Conservation (phyloP, 371 early-diverging fungal species). For the Nosema muscidifuracis region DNA sequence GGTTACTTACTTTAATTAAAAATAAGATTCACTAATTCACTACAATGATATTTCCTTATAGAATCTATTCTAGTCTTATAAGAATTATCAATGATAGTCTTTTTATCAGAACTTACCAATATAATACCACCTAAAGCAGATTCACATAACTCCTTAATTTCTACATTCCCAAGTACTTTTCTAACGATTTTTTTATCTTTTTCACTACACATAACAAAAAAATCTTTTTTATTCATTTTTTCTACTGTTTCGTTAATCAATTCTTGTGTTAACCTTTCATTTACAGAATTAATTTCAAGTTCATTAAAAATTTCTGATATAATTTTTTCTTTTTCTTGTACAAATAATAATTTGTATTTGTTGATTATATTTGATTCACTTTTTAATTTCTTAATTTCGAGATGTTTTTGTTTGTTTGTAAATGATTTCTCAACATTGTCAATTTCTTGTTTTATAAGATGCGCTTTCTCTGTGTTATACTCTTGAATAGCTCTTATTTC, state of each 20-base stretch:
- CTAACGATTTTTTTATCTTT: slow-evolving; percentile 23
- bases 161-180: slow-evolving; percentile 8
- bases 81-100: slow-evolving; percentile 56
- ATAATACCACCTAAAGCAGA: slow-evolving; percentile 57
- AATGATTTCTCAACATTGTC: slow-evolving; percentile 35
- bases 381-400: slow-evolving; percentile 41
- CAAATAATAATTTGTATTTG: slow-evolving; percentile 35
- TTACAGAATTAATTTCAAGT: slow-evolving; percentile 7
- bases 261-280: slow-evolving; percentile 10
- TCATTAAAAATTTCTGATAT: slow-evolving; percentile 35
- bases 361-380: slow-evolving; percentile 44
- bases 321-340: slow-evolving; percentile 45
- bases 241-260: slow-evolving; percentile 39
- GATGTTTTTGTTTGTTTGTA: slow-evolving; percentile 44
- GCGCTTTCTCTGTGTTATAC: slow-evolving; percentile 56
- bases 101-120: slow-evolving; percentile 44
- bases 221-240: slow-evolving; percentile 32
- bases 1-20: background rate
- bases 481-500: slow-evolving; percentile 58
- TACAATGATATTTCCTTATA: background rate
- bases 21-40: background rate
- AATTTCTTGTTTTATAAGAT: slow-evolving; percentile 36
- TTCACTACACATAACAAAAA: slow-evolving; percentile 18
- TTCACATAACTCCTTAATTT: slow-evolving; percentile 33
- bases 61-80: slow-evolving; percentile 49